These are phyloP conservation scores for Cyphellophora europaea DNA, from an alignment of 2,329 filamentous ascomycete genomes.

Conservation along the genomic window DNA sequence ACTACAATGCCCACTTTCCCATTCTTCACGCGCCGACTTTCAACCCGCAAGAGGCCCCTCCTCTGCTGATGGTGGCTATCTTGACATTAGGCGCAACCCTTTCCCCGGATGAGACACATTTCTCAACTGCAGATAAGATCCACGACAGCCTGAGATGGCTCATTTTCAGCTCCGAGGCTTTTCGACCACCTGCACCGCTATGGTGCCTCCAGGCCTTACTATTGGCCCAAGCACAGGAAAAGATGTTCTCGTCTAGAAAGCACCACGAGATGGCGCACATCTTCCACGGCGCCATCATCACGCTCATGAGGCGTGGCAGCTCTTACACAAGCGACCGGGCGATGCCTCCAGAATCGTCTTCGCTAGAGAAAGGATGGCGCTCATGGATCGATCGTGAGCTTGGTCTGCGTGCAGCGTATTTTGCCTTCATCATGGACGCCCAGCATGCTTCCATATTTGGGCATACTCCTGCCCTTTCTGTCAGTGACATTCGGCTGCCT, in stretches of 20 bases:
- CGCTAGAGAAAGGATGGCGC: conserved; percentile 11
- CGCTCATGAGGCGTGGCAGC: conserved; percentile 12
- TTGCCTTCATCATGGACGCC: conserved; percentile 23
- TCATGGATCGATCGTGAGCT: conserved; percentile 21
- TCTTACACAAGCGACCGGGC: conserved; percentile 3
- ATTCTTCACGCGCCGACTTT: conserved; percentile 20
- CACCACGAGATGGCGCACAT: conserved; percentile 22
- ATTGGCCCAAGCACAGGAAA: conserved; percentile 20
- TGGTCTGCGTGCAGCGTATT: conserved; percentile 20
- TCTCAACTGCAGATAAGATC: conserved; percentile 14
- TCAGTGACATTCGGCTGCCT: conserved; percentile 20
- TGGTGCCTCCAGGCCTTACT: conserved; percentile 22
- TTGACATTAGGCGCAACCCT: conserved; percentile 20
- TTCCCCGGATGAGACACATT: conserved; percentile 16
- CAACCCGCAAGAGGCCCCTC: conserved; percentile 11
- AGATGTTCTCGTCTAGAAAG: conserved; percentile 21
- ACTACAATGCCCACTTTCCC: conserved; percentile 22
- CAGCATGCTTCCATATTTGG: conserved; percentile 23
- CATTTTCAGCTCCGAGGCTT: conserved; percentile 18
- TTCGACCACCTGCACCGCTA: conserved; percentile 21
- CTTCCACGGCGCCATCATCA: conserved; percentile 22
- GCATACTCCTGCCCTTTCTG: conserved; percentile 20
- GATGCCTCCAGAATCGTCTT: conserved; percentile 3
- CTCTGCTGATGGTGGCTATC: conserved; percentile 20
- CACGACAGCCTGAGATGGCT: conserved; percentile 20